Conservation (phyloP, 345 rosid species). For the Salix exigua region DNA sequence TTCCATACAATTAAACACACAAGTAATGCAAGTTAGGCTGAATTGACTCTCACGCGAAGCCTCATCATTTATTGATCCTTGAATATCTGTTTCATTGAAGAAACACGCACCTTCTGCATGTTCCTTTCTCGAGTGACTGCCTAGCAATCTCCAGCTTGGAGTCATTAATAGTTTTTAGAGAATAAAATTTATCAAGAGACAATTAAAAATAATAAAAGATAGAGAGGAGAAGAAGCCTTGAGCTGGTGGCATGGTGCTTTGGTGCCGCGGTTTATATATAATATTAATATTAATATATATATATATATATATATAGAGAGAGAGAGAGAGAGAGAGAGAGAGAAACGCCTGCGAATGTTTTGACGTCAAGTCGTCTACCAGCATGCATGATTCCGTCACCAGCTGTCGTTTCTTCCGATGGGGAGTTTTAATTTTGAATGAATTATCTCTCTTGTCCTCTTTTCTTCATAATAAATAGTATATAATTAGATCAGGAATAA, state of each 20-base stretch:
- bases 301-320: too few relatives aligned
- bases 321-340: too few relatives aligned
- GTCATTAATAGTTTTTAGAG: background rate
- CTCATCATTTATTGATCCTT: background rate
- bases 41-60: background rate
- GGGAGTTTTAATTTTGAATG: background rate
- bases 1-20: background rate
- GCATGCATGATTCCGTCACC: background rate
- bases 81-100: too few relatives aligned
- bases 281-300: too few relatives aligned
- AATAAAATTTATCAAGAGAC: background rate
- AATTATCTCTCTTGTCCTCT: too few relatives aligned
- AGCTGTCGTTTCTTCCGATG: too few relatives aligned
- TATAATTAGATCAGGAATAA: background rate
- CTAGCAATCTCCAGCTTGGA: background rate
- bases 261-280: conserved; percentile 24
- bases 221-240: conserved; percentile 13
- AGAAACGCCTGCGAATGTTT: background rate
- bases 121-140: background rate
- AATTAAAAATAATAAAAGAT: background rate
- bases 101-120: background rate
- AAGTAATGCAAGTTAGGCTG: background rate
- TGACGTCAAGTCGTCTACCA: conserved; percentile 15
- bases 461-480: too few relatives aligned
- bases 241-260: conserved; percentile 42